Percentiles rank a stretch among this genome's conserved stretches.
Conservation (phyloP, 2,329 filamentous ascomycete genomes). For the Rachicladosporium sp. region DNA sequence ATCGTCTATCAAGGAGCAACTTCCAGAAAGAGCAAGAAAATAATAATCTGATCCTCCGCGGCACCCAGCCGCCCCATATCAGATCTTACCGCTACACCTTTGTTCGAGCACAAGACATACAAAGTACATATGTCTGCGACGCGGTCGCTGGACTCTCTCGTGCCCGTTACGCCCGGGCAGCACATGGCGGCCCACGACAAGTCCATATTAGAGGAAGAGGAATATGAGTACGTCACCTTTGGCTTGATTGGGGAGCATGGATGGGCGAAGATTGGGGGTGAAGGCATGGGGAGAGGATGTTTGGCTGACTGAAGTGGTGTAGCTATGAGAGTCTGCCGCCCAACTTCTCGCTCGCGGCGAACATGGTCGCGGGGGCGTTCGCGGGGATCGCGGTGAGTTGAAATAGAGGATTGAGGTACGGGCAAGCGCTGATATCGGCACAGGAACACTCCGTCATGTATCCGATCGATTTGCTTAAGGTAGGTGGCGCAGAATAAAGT, state of each 20-base stretch:
- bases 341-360: constrained; percentile 85
- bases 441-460: constrained; percentile 99
- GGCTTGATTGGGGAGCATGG: background rate
- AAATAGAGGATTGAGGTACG: too few relatives aligned
- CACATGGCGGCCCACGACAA: constrained; percentile 22
- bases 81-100: background rate
- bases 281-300: constrained; percentile 1
- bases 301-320: constrained; percentile 9
- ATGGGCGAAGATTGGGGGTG: constrained; percentile 2
- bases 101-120: too few relatives aligned
- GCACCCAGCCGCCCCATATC: too few relatives aligned
- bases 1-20: too few relatives aligned
- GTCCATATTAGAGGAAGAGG: constrained; percentile 20
- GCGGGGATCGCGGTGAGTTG: constrained; percentile 78
- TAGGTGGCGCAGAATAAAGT: constrained; percentile 30
- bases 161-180: background rate
- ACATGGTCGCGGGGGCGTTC: constrained; percentile 93
- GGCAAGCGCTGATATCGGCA: constrained; percentile 11
- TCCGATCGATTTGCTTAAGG: constrained; percentile 95
- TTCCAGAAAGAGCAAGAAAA: too few relatives aligned
- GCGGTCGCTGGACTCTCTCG: too few relatives aligned
- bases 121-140: too few relatives aligned
- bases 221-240: constrained; percentile 23
- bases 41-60: too few relatives aligned
- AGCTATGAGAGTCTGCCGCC: constrained; percentile 88